These are phyloP conservation scores for Aeschynomene evenia DNA, from an alignment of 306 rosid genomes.

Conservation along the genomic window DNA sequence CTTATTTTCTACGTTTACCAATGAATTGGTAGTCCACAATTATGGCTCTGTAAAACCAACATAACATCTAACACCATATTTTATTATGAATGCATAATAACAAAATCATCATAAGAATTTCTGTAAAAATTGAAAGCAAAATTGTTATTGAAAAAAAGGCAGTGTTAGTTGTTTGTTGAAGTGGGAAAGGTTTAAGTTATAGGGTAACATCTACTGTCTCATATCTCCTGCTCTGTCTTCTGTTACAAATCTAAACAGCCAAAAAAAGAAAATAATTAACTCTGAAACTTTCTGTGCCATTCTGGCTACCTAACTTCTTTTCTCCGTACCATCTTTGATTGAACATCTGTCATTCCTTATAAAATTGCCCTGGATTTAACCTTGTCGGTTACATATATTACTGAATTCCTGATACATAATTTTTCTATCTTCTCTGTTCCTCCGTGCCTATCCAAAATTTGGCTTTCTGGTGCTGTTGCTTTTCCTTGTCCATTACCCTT, in stretches of 20 bases:
- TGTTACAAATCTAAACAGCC: neutral
- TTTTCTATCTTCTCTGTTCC: neutral
- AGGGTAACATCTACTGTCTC: neutral
- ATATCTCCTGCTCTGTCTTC: constrained; percentile 10
- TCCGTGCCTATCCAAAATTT: neutral
- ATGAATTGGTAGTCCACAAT: neutral
- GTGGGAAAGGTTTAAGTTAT: constrained; percentile 35
- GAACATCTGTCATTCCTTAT: neutral
- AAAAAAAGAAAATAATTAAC: neutral
- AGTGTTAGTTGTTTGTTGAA: constrained; percentile 32
- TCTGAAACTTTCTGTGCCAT: constrained; percentile 16
- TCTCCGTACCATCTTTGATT: neutral
- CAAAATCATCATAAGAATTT: neutral
- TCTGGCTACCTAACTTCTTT: constrained; percentile 7
- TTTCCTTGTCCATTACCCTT: neutral
- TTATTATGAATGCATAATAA: neutral
- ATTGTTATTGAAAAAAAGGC: constrained; percentile 32
- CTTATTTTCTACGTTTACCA: constrained; percentile 22
- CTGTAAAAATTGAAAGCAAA: constrained; percentile 6
- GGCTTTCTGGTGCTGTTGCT: constrained; percentile 13
- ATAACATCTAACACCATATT: neutral
- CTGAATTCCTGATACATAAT: neutral
- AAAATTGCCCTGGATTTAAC: neutral
- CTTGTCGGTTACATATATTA: constrained; percentile 3
- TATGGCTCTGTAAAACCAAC: neutral